Evolutionary conservation across 495 filamentous ascomycete species (phyloP).

Genomic region (Podospora comata): DNA sequence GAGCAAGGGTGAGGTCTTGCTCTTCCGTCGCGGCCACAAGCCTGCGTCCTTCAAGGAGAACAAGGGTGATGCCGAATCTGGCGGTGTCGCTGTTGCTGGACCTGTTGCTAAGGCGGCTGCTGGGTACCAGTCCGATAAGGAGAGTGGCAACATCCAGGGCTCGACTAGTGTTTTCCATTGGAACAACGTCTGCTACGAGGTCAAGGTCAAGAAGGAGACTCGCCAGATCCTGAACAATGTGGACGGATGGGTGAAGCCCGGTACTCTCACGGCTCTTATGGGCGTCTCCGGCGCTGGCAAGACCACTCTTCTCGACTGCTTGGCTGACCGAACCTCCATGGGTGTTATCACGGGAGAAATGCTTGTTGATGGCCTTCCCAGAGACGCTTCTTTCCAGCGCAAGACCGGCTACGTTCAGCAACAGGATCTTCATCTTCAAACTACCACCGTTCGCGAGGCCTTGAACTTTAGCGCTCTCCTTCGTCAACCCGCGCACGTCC

Average conservation of each 20-base stretch:
- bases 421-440: constrained; percentile 86
- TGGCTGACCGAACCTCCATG: constrained; percentile 78
- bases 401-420: constrained; percentile 96
- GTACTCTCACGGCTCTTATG: constrained; percentile 87
- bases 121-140: constrained; percentile 36
- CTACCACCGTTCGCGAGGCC: constrained; percentile 82
- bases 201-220: constrained; percentile 76
- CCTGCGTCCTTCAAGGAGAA: constrained; percentile 56
- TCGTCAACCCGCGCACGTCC: constrained; percentile 70
- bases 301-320: constrained; percentile 67
- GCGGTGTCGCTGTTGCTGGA: constrained; percentile 42
- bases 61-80: constrained; percentile 53
- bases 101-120: constrained; percentile 36
- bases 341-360: constrained; percentile 84
- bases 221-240: constrained; percentile 79
- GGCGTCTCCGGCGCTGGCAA: constrained; percentile 72
- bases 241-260: constrained; percentile 88
- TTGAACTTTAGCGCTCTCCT: constrained; percentile 79
- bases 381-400: constrained; percentile 80
- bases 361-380: constrained; percentile 72
- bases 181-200: constrained; percentile 81
- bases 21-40: constrained; percentile 76
- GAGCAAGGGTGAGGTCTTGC: constrained; percentile 83
- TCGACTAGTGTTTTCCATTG: constrained; percentile 74
- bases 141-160: constrained; percentile 53